Base-by-base conservation (phyloP, 371 early-diverging fungal species). In the Batkoa obscura region DNA sequence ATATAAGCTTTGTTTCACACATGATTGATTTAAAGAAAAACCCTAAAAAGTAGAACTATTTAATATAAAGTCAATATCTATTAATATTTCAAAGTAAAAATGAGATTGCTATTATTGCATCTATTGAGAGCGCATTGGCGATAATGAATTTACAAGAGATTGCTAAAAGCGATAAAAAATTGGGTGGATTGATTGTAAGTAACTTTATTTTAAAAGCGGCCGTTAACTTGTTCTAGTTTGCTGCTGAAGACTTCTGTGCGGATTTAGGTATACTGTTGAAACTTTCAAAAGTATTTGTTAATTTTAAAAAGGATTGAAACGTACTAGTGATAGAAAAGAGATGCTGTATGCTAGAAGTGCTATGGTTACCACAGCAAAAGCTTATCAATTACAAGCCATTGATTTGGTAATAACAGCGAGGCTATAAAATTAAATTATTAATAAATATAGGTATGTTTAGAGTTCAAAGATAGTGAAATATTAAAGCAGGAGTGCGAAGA, bases 211-310 rank as follows among this genome's bases (percentile, higher is more conserved):
- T 15, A 55, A 10, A n/a, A 8, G 35, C 50, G 33, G 34, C 50
- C 17, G 12, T 23, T 23, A 23, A 23, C 23, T 23, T 23, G 23
- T 23, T 23, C 23, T 23, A 79, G 82, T 88, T 90, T 72, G 93
- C 93, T n/a, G 83, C 90, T 8, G 93, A 94, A 66, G 94, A 94
- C 67, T 91, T 83, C 60, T 86, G 86, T 62, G 89, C 93, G n/a
- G 91, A 90, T 64, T 59, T 81, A 17, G 71, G 66, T 64, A 63
- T 43, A 34, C 15, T 41, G 51, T 45, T 5, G 31, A 55, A 23
- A 23, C 23, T 23, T 23, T 23, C 23, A 23, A 23, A 23, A 23
- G 23, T 23, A 23, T 23, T 50, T 42, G 4, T 34, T 35, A 9
- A 13, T 55, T 55, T 37, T 23, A 8, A 8, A n/a, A 3, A 60